Conservation (phyloP, 148 eudicot genomes). For the Spergularia bocconei region DNA sequence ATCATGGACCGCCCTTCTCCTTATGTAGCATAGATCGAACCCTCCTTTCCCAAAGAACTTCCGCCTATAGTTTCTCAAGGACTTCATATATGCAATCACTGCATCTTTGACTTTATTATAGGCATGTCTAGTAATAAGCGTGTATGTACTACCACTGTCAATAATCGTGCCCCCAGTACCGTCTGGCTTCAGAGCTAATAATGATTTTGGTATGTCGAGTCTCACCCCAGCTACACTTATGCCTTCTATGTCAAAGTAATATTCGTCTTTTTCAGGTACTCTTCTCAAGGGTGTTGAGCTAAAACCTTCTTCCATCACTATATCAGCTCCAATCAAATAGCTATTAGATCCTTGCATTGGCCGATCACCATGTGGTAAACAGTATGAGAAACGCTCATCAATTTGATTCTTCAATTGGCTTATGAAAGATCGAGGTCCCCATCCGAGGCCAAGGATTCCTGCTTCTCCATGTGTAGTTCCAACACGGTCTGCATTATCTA, state of each 20-base stretch:
- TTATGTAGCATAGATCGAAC: neutral
- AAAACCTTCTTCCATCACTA: no score
- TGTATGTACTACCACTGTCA: neutral
- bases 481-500: neutral
- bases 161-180: neutral
- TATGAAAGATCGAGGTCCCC: constrained; percentile 1
- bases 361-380: neutral
- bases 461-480: neutral
- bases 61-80: neutral
- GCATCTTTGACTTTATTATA: neutral
- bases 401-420: neutral
- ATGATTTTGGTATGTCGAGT: neutral
- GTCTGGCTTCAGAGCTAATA: neutral
- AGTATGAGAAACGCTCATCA: constrained; percentile 2
- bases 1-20: neutral
- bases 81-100: neutral
- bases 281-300: no score
- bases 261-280: neutral
- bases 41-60: no score
- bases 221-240: neutral
- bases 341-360: neutral
- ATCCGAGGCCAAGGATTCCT: constrained; percentile 1
- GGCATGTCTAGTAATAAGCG: neutral
- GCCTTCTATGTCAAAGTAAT: neutral
- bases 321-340: neutral